These are phyloP conservation scores for Capsicum pubescens DNA, from an alignment of 257 asterid genomes.

Conservation along the genomic window DNA sequence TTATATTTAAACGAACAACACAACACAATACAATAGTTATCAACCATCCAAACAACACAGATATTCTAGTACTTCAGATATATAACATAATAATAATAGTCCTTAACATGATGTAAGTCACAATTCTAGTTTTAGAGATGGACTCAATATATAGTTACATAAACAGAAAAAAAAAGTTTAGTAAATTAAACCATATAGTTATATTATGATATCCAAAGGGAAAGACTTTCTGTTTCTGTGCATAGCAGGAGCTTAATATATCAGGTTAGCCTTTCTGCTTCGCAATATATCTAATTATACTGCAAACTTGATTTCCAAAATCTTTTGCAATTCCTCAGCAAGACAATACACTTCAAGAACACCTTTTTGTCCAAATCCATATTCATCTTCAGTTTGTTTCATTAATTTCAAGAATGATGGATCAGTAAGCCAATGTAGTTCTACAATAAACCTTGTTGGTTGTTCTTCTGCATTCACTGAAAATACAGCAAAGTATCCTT, in stretches of 20 bases:
- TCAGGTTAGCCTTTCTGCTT: no score
- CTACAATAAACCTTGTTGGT: conserved; percentile 40
- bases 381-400: conserved; percentile 41
- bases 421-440: conserved; percentile 32
- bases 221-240: no score
- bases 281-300: not conserved
- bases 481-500: conserved; percentile 26
- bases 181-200: not conserved
- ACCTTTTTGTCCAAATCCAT: conserved; percentile 39
- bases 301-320: conserved; percentile 32
- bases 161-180: not conserved
- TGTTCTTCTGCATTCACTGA: not conserved
- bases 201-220: no score
- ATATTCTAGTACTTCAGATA: not conserved
- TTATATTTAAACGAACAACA: not conserved
- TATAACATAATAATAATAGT: not conserved
- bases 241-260: no score
- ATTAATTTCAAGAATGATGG: conserved; percentile 42
- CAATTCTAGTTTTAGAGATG: not conserved
- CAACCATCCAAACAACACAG: not conserved
- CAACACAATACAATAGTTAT: not conserved
- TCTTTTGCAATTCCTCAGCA: conserved; percentile 36
- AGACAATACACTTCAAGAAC: conserved; percentile 45
- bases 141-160: not conserved
- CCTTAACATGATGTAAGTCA: not conserved